Evolutionary conservation across 2,329 filamentous ascomycete genomes (phyloP).

Genomic region (Fusarium sterilihyphosum): DNA sequence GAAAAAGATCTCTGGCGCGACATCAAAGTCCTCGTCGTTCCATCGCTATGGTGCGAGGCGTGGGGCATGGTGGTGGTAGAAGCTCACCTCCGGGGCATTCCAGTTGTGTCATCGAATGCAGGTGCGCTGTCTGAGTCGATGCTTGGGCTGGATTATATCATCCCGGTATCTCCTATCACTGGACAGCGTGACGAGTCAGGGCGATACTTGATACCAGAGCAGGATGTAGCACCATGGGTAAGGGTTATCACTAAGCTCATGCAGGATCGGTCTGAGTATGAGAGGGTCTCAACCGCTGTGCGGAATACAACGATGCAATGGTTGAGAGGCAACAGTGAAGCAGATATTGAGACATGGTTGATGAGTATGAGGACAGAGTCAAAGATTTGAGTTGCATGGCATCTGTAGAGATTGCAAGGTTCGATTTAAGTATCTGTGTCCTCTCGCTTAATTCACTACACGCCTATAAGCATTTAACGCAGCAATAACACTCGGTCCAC

Average conservation of each 20-base stretch:
- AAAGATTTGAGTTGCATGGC: background rate
- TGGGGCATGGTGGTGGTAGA: slow-evolving; percentile 8
- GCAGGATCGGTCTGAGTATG: background rate
- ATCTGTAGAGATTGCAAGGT: too few species aligned
- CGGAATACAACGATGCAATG: background rate
- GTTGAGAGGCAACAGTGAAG: background rate
- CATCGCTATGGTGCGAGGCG: background rate
- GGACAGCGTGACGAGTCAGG: background rate
- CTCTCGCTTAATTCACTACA: rapidly evolving
- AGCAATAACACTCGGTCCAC: background rate
- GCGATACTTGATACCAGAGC: background rate
- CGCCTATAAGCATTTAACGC: background rate
- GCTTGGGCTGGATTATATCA: background rate
- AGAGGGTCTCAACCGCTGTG: background rate
- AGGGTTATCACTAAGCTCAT: background rate
- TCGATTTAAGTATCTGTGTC: background rate
- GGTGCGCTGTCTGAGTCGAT: background rate
- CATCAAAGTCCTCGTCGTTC: background rate
- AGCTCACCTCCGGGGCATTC: background rate
- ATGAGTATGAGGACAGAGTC: background rate
- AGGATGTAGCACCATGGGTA: background rate
- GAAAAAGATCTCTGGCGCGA: background rate
- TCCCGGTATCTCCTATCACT: background rate
- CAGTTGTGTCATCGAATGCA: background rate
- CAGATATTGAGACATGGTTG: background rate